These are phyloP conservation scores for Fusarium concolor DNA, from an alignment of 2,329 filamentous ascomycete genomes.

Conservation along the genomic window DNA sequence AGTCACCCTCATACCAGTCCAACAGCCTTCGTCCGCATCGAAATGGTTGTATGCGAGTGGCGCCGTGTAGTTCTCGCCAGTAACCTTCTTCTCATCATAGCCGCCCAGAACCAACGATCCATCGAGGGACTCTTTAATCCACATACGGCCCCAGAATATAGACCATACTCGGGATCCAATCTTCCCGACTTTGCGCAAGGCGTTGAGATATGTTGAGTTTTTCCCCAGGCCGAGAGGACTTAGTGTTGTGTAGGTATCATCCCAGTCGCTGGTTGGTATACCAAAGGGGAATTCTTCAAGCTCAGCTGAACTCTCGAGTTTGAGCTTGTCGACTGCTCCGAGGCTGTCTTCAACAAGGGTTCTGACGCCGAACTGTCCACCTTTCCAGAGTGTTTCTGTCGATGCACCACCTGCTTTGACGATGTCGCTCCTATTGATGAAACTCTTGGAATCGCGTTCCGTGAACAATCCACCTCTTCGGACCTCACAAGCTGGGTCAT, in stretches of 20 bases:
- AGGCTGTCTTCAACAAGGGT: conserved; percentile 40
- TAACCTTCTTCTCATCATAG: conserved; percentile 50
- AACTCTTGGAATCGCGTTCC: conserved; percentile 31
- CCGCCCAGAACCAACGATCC: conserved; percentile 50
- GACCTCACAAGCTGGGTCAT: conserved; percentile 46
- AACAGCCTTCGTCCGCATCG: conserved; percentile 29
- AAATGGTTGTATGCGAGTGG: conserved; percentile 33
- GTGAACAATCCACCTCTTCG: conserved; percentile 39
- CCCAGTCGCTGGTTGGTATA: conserved; percentile 45
- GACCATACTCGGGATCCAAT: conserved; percentile 50
- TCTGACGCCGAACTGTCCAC: conserved; percentile 37
- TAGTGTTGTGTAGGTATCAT: conserved; percentile 44
- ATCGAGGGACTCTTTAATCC: conserved; percentile 43
- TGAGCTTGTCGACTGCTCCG: conserved; percentile 39
- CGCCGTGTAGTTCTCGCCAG: conserved; percentile 46
- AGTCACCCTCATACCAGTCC: conserved; percentile 41
- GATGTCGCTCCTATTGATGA: conserved; percentile 22
- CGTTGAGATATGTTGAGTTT: conserved; percentile 49
- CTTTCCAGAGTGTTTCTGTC: conserved; percentile 24
- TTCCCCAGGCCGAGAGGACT: conserved; percentile 47
- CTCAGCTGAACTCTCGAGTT: background rate
- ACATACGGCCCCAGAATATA: conserved; percentile 53
- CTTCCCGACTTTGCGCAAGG: conserved; percentile 34
- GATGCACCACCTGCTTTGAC: conserved; percentile 36
- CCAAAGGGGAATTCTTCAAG: conserved; percentile 41